Evolutionary conservation across 805 yeast genomes (phyloP).

Genomic region (Jamesozyma spencerorum): DNA sequence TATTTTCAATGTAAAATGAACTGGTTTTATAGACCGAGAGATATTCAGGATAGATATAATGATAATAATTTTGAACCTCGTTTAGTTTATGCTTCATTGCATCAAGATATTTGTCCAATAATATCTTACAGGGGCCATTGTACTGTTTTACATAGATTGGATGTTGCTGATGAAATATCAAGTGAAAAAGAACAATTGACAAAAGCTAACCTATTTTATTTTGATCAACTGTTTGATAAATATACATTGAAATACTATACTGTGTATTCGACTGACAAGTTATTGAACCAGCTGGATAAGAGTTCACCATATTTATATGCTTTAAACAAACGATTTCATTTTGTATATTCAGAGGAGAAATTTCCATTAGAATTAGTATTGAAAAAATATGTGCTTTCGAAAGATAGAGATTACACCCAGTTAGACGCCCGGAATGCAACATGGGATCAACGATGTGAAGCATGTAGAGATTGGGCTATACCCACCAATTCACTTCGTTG

Average conservation of each 20-base stretch:
- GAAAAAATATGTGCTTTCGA: conserved; percentile 15
- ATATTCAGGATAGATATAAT: conserved; percentile 49
- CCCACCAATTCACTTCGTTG: conserved; percentile 66
- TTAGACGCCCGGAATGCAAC: too few species aligned
- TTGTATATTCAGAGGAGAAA: conserved; percentile 57
- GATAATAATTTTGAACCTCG: conserved; percentile 52
- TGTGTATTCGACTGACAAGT: conserved; percentile 51
- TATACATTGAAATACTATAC: conserved; percentile 79
- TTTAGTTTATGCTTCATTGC: conserved; percentile 73
- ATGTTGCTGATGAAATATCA: conserved; percentile 39
- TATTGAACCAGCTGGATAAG: conserved; percentile 45
- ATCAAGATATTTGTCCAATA: conserved; percentile 74
- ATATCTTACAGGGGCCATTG: conserved; percentile 67
- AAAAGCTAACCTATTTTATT: conserved; percentile 68
- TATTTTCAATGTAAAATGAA: conserved; percentile 60
- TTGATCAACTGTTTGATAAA: conserved; percentile 75
- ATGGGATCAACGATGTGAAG: conserved; percentile 43
- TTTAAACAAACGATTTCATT: conserved; percentile 57
- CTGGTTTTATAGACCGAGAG: conserved; percentile 88
- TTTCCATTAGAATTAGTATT: conserved; percentile 23
- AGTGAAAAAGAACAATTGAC: conserved; percentile 42
- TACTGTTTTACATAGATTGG: conserved; percentile 57
- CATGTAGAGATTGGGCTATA: conserved; percentile 81
- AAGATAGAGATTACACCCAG: background rate
- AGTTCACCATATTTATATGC: conserved; percentile 48